These are phyloP conservation scores for Saxophila tyrrhenica DNA, from an alignment of 495 filamentous ascomycete species.

Conservation along the genomic window DNA sequence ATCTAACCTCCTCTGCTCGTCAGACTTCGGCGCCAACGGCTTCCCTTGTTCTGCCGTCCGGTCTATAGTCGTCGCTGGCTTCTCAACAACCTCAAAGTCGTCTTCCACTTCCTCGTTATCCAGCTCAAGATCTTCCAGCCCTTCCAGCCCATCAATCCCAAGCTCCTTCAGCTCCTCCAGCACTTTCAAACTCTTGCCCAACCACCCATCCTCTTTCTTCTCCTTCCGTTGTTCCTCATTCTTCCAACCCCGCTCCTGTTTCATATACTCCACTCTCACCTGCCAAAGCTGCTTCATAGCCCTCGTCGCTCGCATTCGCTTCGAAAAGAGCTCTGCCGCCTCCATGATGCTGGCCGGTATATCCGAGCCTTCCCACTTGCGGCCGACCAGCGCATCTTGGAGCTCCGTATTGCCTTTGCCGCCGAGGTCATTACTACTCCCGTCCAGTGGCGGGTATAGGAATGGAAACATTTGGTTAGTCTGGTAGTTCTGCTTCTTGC, in stretches of 20 bases:
- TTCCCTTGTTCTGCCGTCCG: constrained; percentile 15
- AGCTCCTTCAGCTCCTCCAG: background rate
- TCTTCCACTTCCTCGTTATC: constrained; percentile 18
- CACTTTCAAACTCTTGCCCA: background rate
- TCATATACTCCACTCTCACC: constrained; percentile 80
- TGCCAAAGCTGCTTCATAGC: constrained; percentile 91
- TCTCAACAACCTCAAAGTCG: constrained; percentile 11
- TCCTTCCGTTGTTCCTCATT: background rate
- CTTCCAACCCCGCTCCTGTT: constrained; percentile 76
- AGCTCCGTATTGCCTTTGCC: constrained; percentile 70
- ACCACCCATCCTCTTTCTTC: constrained; percentile 19
- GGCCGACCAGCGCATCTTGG: constrained; percentile 64
- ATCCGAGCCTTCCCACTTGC: constrained; percentile 81
- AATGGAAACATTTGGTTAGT: constrained; percentile 98
- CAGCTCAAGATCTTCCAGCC: background rate
- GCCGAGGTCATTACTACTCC: constrained; percentile 68
- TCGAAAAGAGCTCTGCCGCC: constrained; percentile 86
- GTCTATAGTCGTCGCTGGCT: background rate
- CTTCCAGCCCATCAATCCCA: constrained; percentile 8
- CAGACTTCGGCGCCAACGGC: constrained; percentile 4
- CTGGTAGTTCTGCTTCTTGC: constrained; percentile 98
- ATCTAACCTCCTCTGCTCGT: constrained; percentile 25
- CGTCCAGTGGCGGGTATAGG: constrained; percentile 84
- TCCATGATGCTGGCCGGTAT: constrained; percentile 88
- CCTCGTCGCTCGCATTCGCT: constrained; percentile 75